These are phyloP conservation scores for Claviceps sp. DNA, from an alignment of 2,329 filamentous ascomycete species.

Conservation along the genomic window DNA sequence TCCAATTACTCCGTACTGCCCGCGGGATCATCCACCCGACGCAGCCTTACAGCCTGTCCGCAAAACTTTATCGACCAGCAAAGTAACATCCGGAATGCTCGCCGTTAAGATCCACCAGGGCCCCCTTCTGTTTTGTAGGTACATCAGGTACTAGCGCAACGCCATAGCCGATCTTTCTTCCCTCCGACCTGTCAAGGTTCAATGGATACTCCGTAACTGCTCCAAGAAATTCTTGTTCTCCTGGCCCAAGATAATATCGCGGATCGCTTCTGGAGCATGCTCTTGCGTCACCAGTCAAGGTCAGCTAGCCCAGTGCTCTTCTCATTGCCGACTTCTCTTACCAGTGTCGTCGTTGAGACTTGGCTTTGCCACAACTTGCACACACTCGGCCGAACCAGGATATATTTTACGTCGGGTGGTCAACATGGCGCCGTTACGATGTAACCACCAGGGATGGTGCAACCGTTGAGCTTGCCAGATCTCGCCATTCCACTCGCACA, in stretches of 20 bases:
- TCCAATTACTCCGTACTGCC: neutral
- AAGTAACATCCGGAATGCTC: slow-evolving; percentile 17
- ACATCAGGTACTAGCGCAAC: neutral
- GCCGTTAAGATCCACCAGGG: slow-evolving; percentile 12
- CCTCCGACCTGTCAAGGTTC: neutral
- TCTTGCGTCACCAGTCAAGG: neutral
- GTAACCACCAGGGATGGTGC: slow-evolving; percentile 13
- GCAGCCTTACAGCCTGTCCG: slow-evolving; percentile 8
- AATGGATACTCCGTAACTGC: neutral
- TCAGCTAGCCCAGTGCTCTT: neutral
- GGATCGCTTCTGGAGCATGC: neutral
- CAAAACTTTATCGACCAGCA: slow-evolving; percentile 13
- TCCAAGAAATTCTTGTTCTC: neutral
- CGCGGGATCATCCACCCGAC: slow-evolving; percentile 1
- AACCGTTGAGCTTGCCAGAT: slow-evolving; percentile 9
- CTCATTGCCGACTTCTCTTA: neutral
- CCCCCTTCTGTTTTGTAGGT: neutral
- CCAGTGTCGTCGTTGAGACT: neutral
- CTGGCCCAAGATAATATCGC: neutral
- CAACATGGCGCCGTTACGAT: slow-evolving; percentile 8
- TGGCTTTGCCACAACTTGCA: neutral
- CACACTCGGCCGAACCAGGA: slow-evolving; percentile 9
- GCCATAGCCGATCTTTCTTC: neutral
- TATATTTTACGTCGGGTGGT: slow-evolving; percentile 6
- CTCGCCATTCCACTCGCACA: slow-evolving; percentile 6